Evolutionary conservation across 2,329 filamentous ascomycete genomes (phyloP).

Genomic region (Scolecobasidium constrictum): DNA sequence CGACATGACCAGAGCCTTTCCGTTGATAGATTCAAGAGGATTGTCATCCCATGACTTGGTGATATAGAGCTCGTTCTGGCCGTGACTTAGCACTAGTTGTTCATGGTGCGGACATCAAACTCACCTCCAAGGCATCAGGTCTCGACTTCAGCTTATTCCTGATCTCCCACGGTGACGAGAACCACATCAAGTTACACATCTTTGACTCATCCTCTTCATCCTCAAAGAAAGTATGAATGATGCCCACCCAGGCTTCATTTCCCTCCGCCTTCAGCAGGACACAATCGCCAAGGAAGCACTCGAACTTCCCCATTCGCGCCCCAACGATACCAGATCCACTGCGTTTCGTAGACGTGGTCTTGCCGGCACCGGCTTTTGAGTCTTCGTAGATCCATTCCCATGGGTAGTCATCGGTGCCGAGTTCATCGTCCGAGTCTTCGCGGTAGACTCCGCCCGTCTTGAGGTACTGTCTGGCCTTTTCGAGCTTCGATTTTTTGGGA

Average conservation of each 20-base stretch:
- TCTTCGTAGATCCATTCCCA: conserved; percentile 48
- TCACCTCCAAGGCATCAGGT: conserved; percentile 61
- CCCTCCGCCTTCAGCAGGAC: conserved; percentile 84
- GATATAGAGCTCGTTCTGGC: conserved; percentile 80
- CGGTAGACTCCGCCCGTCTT: conserved; percentile 52
- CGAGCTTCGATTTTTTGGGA: conserved; percentile 24
- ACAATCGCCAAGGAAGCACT: conserved; percentile 70
- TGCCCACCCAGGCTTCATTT: conserved; percentile 84
- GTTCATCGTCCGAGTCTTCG: conserved; percentile 83
- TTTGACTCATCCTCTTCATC: conserved; percentile 62
- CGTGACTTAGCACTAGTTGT: neutral
- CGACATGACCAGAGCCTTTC: conserved; percentile 74
- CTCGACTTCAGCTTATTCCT: conserved; percentile 73
- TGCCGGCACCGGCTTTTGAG: conserved; percentile 4
- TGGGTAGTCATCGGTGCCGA: conserved; percentile 41
- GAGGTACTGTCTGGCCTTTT: conserved; percentile 39
- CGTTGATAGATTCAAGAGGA: conserved; percentile 78
- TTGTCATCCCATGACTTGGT: conserved; percentile 82
- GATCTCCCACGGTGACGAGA: conserved; percentile 83
- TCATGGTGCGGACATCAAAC: conserved; percentile 12
- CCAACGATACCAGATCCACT: conserved; percentile 53
- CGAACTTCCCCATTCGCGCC: conserved; percentile 70
- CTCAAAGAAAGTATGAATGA: conserved; percentile 73
- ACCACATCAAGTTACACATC: conserved; percentile 89
- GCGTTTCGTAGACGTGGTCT: conserved; percentile 20